A percentile compares a stretch with the other conserved stretches of the same genome.
phyloP scores from a whole-genome alignment of 2,329 filamentous ascomycete genomes.

The Beauveria caledonica region DNA sequence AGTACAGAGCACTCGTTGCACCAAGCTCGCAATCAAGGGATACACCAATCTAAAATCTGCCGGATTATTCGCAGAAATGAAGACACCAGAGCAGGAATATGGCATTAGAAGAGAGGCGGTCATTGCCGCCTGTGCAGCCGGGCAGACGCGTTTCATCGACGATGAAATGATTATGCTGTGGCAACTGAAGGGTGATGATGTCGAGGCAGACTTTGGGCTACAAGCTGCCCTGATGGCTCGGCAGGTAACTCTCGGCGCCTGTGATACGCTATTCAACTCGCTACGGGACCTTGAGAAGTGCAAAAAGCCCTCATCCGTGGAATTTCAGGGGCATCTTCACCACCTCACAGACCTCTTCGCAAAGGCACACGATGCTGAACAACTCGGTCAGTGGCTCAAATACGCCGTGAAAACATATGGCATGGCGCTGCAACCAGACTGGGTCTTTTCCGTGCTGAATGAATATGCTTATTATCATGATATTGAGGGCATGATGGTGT shows the following conservation, averaged over 20 bases:
- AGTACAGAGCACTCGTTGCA: neutral
- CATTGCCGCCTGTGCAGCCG: neutral
- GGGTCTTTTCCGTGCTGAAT: conserved; percentile 24
- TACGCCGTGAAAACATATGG: conserved; percentile 18
- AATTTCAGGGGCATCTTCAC: neutral
- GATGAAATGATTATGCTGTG: neutral
- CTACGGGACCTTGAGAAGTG: neutral
- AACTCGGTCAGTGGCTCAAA: conserved; percentile 23
- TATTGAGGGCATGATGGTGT: conserved; percentile 20
- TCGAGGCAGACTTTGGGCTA: neutral
- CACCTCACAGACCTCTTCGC: conserved; percentile 15
- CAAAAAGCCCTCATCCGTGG: neutral
- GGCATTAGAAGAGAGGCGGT: neutral
- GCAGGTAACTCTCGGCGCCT: neutral
- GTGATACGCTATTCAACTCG: neutral
- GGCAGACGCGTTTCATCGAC: neutral
- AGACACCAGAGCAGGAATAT: neutral
- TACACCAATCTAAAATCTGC: neutral
- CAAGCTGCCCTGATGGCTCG: conserved; percentile 5
- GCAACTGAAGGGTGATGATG: neutral
- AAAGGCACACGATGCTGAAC: conserved; percentile 17
- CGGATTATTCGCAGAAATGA: neutral
- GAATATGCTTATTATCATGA: conserved; percentile 23
- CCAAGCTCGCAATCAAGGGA: neutral
- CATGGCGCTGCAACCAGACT: conserved; percentile 21